These are phyloP conservation scores for Tolypocladium sp. DNA, from an alignment of 2,329 filamentous ascomycete species.

Conservation along the genomic window DNA sequence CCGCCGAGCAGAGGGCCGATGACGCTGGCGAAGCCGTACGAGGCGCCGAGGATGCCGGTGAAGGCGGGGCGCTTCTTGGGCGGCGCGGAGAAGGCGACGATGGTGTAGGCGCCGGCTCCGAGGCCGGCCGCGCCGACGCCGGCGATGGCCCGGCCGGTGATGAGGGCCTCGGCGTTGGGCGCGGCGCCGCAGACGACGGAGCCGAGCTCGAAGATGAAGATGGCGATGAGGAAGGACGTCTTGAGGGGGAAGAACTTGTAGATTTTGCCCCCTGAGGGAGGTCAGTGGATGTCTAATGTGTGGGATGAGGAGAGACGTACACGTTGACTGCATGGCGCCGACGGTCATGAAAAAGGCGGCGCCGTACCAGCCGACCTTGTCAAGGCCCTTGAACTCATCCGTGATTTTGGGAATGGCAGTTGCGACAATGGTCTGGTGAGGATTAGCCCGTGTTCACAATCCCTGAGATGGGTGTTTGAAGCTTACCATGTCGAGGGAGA, in stretches of 20 bases:
- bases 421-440: slow-evolving; percentile 41
- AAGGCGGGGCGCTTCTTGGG: slow-evolving; percentile 24
- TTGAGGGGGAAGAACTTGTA: not conserved
- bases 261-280: slow-evolving; percentile 13
- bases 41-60: slow-evolving; percentile 27
- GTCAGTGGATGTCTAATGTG: slow-evolving; percentile 10
- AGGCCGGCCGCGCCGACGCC: slow-evolving; percentile 37
- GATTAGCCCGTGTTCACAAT: not conserved
- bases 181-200: not conserved
- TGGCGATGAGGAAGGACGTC: not conserved
- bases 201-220: not conserved
- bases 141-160: slow-evolving; percentile 33
- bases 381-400: slow-evolving; percentile 39
- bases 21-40: slow-evolving; percentile 25
- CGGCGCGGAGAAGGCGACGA: slow-evolving; percentile 34
- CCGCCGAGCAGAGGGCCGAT: slow-evolving; percentile 27
- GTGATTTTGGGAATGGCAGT: slow-evolving; percentile 49
- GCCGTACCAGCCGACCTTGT: slow-evolving; percentile 51
- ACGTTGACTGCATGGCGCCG: slow-evolving; percentile 33
- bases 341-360: slow-evolving; percentile 43
- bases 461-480: too few relatives aligned
- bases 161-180: not conserved
- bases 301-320: slow-evolving; percentile 14
- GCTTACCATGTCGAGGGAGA: slow-evolving; percentile 36
- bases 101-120: slow-evolving; percentile 37